These are phyloP conservation scores for Trifolium subterraneum DNA, from an alignment of 306 rosid genomes.

Conservation along the genomic window DNA sequence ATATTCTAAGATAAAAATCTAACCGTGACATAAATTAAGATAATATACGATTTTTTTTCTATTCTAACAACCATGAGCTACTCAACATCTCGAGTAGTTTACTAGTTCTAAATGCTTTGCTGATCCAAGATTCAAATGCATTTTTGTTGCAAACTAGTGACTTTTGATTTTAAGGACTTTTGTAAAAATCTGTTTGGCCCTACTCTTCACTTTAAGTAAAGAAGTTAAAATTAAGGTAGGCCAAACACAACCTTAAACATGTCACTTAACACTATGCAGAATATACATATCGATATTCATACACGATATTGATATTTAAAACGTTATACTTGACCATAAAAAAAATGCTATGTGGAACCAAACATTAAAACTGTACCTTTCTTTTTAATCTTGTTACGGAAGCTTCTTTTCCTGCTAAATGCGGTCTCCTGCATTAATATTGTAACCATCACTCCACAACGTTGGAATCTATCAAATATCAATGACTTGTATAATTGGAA, in stretches of 20 bases:
- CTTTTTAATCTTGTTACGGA: conserved; percentile 87
- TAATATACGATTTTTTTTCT: neutral
- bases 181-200: no score
- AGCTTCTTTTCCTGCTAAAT: conserved; percentile 95
- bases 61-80: neutral
- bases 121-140: conserved; percentile 5
- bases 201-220: no score
- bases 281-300: conserved; percentile 13
- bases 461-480: conserved; percentile 17
- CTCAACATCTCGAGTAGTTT: conserved; percentile 9
- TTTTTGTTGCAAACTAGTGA: conserved; percentile 1
- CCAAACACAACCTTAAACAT: no score
- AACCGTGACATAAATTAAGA: neutral
- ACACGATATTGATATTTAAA: conserved; percentile 9
- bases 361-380: no score
- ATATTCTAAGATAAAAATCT: neutral
- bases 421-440: conserved; percentile 79
- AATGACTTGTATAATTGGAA: conserved; percentile 6
- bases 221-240: no score
- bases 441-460: conserved; percentile 31
- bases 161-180: no score
- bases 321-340: no score
- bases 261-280: neutral
- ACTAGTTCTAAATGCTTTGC: conserved; percentile 39
- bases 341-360: no score